phyloP scores from a whole-genome alignment of 2,329 filamentous ascomycete genomes.

The Dothideomycetidae sp. region DNA sequence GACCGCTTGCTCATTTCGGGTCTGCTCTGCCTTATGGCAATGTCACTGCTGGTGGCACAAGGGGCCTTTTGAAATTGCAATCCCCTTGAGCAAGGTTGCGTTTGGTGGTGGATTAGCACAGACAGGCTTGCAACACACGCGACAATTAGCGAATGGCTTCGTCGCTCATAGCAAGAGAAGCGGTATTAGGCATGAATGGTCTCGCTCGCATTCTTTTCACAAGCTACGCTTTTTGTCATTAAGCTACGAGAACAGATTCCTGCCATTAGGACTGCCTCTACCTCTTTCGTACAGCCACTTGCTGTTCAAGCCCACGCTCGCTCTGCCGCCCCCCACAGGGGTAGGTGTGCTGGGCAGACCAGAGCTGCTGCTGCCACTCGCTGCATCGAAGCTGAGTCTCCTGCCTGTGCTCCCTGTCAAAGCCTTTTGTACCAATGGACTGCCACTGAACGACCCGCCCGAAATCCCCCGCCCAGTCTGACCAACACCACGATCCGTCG shows the following conservation, averaged over 20 bases:
- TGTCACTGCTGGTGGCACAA: no score
- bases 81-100: no score
- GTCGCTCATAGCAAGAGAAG: no score
- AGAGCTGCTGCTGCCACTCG: conserved; percentile 17
- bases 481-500: conserved; percentile 12
- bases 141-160: no score
- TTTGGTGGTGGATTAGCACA: no score
- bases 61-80: no score
- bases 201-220: no score
- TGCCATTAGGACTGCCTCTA: conserved; percentile 36
- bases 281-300: conserved; percentile 92
- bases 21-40: no score
- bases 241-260: conserved; percentile 10
- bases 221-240: not conserved
- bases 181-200: no score
- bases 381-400: conserved; percentile 47
- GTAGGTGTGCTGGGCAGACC: conserved; percentile 51
- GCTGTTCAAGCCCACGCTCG: conserved; percentile 68
- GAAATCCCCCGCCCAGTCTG: conserved; percentile 4
- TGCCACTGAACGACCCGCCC: conserved; percentile 19
- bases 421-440: conserved; percentile 54
- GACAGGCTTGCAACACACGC: no score
- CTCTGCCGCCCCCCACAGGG: conserved; percentile 49
- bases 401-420: conserved; percentile 39
- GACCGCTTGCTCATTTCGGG: conserved; percentile 1